A percentile compares a stretch with the other conserved stretches of the same genome.
phyloP scores from a whole-genome alignment of 2,329 filamentous ascomycete genomes.

The Ophiostoma ulmi region DNA sequence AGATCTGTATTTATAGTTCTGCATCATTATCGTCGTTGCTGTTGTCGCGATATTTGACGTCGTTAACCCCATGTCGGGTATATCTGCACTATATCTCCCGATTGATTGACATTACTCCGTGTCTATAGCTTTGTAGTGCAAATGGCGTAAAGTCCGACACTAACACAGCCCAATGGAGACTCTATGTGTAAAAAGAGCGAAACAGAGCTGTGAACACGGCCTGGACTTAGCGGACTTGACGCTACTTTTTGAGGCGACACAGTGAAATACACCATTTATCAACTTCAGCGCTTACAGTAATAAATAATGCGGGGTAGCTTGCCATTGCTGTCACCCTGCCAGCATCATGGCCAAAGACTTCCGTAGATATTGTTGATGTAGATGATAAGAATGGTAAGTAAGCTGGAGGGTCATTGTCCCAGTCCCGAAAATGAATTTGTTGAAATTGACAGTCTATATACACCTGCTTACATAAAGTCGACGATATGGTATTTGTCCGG shows the following conservation, averaged over 20 bases:
- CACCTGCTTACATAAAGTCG: background rate
- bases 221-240: constrained; percentile 5
- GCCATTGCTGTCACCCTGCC: background rate
- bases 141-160: constrained; percentile 7
- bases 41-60: background rate
- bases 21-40: background rate
- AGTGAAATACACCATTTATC: background rate
- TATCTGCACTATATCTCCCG: background rate
- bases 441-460: background rate
- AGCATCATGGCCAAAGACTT: background rate
- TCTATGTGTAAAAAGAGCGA: background rate
- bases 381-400: background rate
- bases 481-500: background rate
- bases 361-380: background rate
- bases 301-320: background rate
- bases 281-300: background rate
- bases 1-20: background rate
- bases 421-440: background rate
- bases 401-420: background rate
- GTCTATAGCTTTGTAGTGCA: background rate
- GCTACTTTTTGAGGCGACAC: background rate
- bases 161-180: background rate
- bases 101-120: background rate
- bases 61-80: background rate
- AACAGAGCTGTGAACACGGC: background rate